Evolutionary conservation across 2,329 filamentous ascomycete species (phyloP), one percentile per base, ranked within the genome.

Genomic region (Aureobasidium sp.): DNA sequence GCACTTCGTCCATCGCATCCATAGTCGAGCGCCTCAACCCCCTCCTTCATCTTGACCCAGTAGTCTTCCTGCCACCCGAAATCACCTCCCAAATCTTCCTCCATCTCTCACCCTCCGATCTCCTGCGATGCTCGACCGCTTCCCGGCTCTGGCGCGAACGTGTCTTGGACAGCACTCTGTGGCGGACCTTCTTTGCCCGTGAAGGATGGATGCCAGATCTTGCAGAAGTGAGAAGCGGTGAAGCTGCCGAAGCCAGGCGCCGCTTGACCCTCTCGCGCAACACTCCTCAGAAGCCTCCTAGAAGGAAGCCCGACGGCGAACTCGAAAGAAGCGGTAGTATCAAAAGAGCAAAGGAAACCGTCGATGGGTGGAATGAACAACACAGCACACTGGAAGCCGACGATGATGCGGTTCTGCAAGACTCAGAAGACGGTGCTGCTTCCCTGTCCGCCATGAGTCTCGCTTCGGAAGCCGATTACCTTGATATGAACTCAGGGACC

Each of bases 21-120:
- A 89, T 97, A 59, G 90, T 96, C 51, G 84, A 92, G 61, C 84
- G 87, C 66, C 78, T 96, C 20, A 89, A 87, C 65, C 90, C 91
- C 4, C 83, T 92, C 58, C 86, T 97, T 2, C 92, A 97, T 74
- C 93, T 97, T 76, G 90, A 99, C 75, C 96, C 96, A 61, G 86
- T 96, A 45, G 80, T 85, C 66, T 86, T 90, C 69, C 84, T 99
- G 0, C 94, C 94, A 0, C 86, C 90, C 29, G 94, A 99, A 73
- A 89, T 99, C 69, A 95, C 91, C 64, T 86, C 94, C 48, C 88
- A 95, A 70, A 88, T 97, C 48, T 87, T 99, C 47, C 87, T 88
- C 17, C 94, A 91, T 70, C 86, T 99, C 55, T 89, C 92, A 61
- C 88, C 91, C 0, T 74, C 85, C 31, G 94, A 91, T 0, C 80